phyloP scores from a whole-genome alignment of 192 early-diverging fungal species.

The Coemansia aciculifera region DNA sequence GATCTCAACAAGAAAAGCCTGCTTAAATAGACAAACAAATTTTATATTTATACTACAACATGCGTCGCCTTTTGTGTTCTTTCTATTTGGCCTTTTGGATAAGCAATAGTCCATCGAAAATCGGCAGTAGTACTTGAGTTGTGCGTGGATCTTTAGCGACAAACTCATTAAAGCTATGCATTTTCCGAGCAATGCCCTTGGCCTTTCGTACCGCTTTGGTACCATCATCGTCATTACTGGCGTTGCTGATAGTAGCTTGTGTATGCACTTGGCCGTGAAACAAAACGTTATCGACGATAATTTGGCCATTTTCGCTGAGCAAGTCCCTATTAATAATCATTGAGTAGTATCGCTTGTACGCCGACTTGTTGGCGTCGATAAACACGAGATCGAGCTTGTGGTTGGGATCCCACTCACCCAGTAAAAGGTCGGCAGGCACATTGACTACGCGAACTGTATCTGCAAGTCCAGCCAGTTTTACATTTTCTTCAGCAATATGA shows the following conservation, averaged over 20 bases:
- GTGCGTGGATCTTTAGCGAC: slow-evolving; percentile 61
- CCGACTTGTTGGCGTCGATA: slow-evolving; percentile 71
- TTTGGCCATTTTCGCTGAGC: slow-evolving; percentile 57
- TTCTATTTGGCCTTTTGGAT: slow-evolving; percentile 19
- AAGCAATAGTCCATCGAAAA: slow-evolving; percentile 66
- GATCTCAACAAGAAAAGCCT: slow-evolving; percentile 29
- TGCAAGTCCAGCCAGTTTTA: slow-evolving; percentile 22
- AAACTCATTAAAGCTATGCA: slow-evolving; percentile 61
- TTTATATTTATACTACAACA: background rate
- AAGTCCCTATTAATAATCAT: slow-evolving; percentile 60
- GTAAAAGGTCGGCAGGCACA: slow-evolving; percentile 15
- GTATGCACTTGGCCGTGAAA: slow-evolving; percentile 37
- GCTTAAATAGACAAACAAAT: background rate
- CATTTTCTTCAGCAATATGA: slow-evolving; percentile 20
- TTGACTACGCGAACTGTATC: slow-evolving; percentile 15
- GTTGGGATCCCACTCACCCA: slow-evolving; percentile 31
- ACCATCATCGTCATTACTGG: background rate
- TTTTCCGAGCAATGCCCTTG: slow-evolving; percentile 13
- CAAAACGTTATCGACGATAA: slow-evolving; percentile 68
- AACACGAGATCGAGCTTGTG: slow-evolving; percentile 63
- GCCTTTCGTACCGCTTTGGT: background rate
- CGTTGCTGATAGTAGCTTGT: background rate
- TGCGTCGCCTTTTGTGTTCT: background rate
- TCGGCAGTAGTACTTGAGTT: slow-evolving; percentile 58
- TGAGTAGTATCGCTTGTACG: slow-evolving; percentile 63